Base-by-base conservation (phyloP, 495 filamentous ascomycete genomes). In the Staphylotrichum longicolle region DNA sequence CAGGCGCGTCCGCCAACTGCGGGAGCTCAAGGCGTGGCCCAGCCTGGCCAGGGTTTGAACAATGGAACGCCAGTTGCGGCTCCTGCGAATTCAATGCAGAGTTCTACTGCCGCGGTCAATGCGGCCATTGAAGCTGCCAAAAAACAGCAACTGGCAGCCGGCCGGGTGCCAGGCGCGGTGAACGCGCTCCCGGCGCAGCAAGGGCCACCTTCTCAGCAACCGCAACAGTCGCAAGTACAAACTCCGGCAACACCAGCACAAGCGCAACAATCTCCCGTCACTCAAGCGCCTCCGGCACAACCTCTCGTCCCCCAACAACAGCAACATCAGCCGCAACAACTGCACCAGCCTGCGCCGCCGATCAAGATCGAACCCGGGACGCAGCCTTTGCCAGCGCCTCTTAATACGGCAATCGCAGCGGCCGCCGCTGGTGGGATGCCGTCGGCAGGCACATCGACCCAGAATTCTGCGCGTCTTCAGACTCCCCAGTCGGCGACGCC, bases 61-160 rank as follows among this genome's bases (percentile, higher is more conserved):
- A 62, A 58, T 3, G 60, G 55, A 8, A 44, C 42, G 5, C 49
- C 46, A 27, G 27, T 46, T 15, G 46, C 55, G 35, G 60, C 54
- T 8, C 61, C 60, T 51, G 67, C 39, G 53, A 73, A 58, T 41
- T 42, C 62, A 48, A 71, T 71, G 65, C 68, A 71, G 46, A 68
- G 52, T 47, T 67, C 62, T 9, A 69, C 75, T 8, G 72, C 76
- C 20, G 70, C 77, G 34, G 71, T 82, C 33, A 80, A 76, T 66
- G 79, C 79, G 8, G 81, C 80, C 32, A 77, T 82, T 63, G 80
- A 83, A 59, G 77, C 77, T 8, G 81, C 80, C 46, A 80, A 80
- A 69, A 81, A 77, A 34, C 77, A 81, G 53, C 80, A 82, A 59
- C 54, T 80, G 57, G 70, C 70, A 4, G 66, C 64, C 15, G 72